phyloP scores from a whole-genome alignment of 371 early-diverging fungal genomes.

The Apophysomyces trapeziformis region DNA sequence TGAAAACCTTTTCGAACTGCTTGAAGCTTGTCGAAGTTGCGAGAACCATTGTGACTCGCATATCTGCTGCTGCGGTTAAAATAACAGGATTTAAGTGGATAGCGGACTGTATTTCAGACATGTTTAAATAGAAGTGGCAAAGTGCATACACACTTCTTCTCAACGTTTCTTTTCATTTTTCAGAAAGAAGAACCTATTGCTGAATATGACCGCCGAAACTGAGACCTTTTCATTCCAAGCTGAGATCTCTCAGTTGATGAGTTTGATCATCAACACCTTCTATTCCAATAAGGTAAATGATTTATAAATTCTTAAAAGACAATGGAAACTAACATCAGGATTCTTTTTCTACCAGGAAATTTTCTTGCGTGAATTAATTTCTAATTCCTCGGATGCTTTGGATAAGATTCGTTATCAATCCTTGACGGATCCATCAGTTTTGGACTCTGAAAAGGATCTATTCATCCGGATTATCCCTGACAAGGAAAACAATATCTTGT shows the following conservation, averaged over 20 bases:
- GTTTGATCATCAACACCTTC: conserved; percentile 77
- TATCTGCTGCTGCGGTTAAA: neutral
- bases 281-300: conserved; percentile 55
- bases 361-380: conserved; percentile 87
- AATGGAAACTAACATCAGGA: neutral
- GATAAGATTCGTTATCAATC: conserved; percentile 81
- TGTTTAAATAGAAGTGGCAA: conserved; percentile 2
- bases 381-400: conserved; percentile 89
- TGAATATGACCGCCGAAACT: conserved; percentile 38
- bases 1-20: no score
- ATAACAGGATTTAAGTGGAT: conserved; percentile 1
- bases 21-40: conserved; percentile 23
- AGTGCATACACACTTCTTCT: conserved; percentile 15
- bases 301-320: neutral
- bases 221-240: conserved; percentile 92
- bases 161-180: conserved; percentile 10
- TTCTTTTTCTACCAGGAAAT: conserved; percentile 56
- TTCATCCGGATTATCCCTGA: conserved; percentile 69
- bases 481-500: conserved; percentile 61
- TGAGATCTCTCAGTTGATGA: conserved; percentile 94
- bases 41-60: conserved; percentile 30
- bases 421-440: conserved; percentile 58
- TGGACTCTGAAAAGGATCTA: conserved; percentile 60
- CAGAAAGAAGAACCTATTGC: neutral
- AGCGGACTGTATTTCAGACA: conserved; percentile 6